Base-by-base conservation (phyloP, 1,284 basidiomycete species). In the Rhodotorula sp. region DNA sequence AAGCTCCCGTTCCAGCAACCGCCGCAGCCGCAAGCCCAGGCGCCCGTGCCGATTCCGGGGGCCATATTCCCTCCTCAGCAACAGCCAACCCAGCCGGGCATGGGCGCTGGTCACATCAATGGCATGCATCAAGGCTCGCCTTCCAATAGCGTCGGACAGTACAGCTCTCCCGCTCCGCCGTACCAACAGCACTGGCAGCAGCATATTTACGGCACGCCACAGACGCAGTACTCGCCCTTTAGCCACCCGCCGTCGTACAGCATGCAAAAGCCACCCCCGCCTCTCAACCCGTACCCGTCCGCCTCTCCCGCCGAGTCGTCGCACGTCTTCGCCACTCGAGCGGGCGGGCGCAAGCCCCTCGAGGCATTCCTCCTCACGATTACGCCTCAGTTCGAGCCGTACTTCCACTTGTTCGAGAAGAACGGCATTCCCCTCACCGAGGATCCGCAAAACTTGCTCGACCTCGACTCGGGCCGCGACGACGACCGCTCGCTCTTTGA, bases 401-500 rank as follows among this genome's bases (percentile, higher is more conserved):
- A 62, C 59, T 49, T 69, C 15, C 19, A 29, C 3, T 29, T 19
- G 36, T 32, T 62, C 24, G 30, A 11, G 13, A 22, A 36, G 20
- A 32, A 55, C 39, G 20, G 2, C 4, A 34, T 69, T 44, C 58
- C 68, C 15, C 44, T 69, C n/a, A 2, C 9, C 10, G 62, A 59
- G 20, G 0, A 30, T 22, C 49, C 51, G 11, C 15, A 15, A 13
- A 55, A 62, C 8, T 27, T 69, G 22, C 9, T 69, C 46, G 67
- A 62, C 19, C 59, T 69, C 59, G 67, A 69, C 46, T 2, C 8
- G 0, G 52, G 44, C 19, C 0, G 3, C 36, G 20, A 30, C 29
- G 34, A 49, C 32, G 67, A 68, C 53, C 32, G 20, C 5, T 36
- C 59, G 9, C 24, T 69, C 22, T 69, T 56, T 22, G 29, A 62